phyloP scores from a whole-genome alignment of 2,329 filamentous ascomycete genomes.

The Botrytis hyacinthi region DNA sequence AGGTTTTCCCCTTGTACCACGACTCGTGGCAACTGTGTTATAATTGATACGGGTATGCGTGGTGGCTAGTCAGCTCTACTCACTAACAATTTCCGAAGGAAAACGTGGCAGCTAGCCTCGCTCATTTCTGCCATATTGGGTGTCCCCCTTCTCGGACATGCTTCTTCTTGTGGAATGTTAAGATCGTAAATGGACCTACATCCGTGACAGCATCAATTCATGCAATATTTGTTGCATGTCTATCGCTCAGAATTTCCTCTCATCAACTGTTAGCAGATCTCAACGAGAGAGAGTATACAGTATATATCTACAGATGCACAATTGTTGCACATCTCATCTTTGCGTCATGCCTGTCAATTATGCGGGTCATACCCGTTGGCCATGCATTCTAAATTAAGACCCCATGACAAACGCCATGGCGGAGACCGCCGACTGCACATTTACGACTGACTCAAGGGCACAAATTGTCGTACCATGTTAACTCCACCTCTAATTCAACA shows the following conservation, averaged over 20 bases:
- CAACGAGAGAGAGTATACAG: neutral
- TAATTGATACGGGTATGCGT: neutral
- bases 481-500: neutral
- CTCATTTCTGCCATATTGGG: neutral
- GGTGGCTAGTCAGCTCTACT: neutral
- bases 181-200: neutral
- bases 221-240: neutral
- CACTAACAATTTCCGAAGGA: neutral
- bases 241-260: neutral
- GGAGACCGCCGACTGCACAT: neutral
- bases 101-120: neutral
- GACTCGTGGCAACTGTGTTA: neutral
- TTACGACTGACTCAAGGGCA: conserved; percentile 7
- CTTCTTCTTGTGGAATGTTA: neutral
- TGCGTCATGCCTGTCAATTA: neutral
- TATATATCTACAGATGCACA: neutral
- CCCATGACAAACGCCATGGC: neutral
- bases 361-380: neutral
- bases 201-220: neutral
- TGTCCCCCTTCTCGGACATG: neutral
- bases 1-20: neutral
- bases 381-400: neutral
- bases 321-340: conserved; percentile 4
- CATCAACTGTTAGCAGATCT: neutral
- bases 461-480: neutral